These are phyloP conservation scores for Agroathelia rolfsii DNA, from an alignment of 1,284 basidiomycete species.

Conservation along the genomic window DNA sequence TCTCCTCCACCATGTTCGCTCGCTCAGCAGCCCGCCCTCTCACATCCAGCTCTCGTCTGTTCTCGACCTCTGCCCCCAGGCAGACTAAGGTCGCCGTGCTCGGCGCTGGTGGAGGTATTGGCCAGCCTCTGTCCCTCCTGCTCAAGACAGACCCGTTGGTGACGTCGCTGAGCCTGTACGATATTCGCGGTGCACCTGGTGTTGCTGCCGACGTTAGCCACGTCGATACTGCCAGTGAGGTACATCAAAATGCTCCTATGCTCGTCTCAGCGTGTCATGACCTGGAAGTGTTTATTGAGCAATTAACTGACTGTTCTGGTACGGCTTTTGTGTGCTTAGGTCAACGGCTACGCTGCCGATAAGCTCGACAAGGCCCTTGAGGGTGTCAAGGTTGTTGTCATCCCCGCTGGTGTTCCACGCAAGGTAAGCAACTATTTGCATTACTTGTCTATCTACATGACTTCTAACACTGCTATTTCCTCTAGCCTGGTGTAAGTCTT, in stretches of 20 bases:
- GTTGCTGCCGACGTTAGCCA: slow-evolving; percentile 93
- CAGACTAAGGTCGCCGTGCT: slow-evolving; percentile 83
- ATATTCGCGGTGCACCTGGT: slow-evolving; percentile 96
- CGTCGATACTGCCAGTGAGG: slow-evolving; percentile 71
- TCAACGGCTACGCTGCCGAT: slow-evolving; percentile 70
- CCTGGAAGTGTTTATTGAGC: too few species aligned
- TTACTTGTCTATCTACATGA: too few species aligned
- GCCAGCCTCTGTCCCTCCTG: slow-evolving; percentile 86
- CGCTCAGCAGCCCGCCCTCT: slow-evolving; percentile 43
- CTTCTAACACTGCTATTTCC: too few species aligned
- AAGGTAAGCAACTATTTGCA: too few species aligned
- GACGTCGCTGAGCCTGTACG: slow-evolving; percentile 81
- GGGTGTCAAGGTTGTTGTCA: slow-evolving; percentile 86
- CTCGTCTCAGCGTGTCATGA: too few species aligned
- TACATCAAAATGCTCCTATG: too few species aligned
- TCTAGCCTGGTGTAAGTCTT: slow-evolving; percentile 69
- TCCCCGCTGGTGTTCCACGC: slow-evolving; percentile 95
- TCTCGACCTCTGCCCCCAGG: slow-evolving; percentile 69
- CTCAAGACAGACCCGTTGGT: slow-evolving; percentile 81
- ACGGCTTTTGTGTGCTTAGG: too few species aligned
- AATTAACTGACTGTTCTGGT: too few species aligned
- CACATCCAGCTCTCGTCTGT: slow-evolving; percentile 42
- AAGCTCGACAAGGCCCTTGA: slow-evolving; percentile 78
- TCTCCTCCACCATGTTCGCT: slow-evolving; percentile 43
- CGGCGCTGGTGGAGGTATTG: slow-evolving; percentile 85